Evolutionary conservation across 1,139 yeast genomes (phyloP), one percentile per base, ranked within the genome.

Genomic region (Zygosaccharomyces pseudobailii): DNA sequence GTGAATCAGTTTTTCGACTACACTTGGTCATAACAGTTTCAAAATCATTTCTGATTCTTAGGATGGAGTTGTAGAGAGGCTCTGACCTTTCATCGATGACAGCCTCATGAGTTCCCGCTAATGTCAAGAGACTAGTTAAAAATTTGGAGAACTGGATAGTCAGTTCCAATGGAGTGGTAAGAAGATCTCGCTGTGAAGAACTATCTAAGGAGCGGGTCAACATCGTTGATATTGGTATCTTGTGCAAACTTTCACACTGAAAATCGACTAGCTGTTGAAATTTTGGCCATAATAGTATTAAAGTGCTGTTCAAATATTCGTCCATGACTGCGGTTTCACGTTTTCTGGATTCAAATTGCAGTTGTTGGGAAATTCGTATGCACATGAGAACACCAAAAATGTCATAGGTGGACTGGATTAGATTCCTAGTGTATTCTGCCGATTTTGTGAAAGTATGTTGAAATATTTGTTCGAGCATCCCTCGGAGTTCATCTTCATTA

Each of bases 141-240:
- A 85, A 76, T 49, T 80, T 82, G 1, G 94, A 83, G 67, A 88
- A 86, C 49, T 86, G 87, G 56, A 87, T 90, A 0, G 97, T 87
- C 22, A 88, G 69, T 54, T 63, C 87, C 72, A 70, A 89, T 57
- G 81, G 92, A 40, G 65, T 71, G 61, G 58, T 72, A 17, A 61
- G 47, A 39, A 65, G 65, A 61, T 62, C 65, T 19, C 48, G 42
- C 20, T 61, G 42, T 57, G 20, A 55, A 55, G 17, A 58, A 59
- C 20, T 65, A 64, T 45, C 62, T 53, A 55, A 40, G 5, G 45
- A 22, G 20, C 42, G 69, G 42, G 51, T 58, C 24, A 49, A 49
- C 23, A 44, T 49, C 5, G 55, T 52, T 2, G 61, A 52, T 40
- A 63, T 58, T 13, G 71, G 66, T 32, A 67, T 73, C 47, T 67